Percentiles rank a stretch among this genome's conserved stretches.
Evolutionary conservation across 2,329 filamentous ascomycete genomes (phyloP).

Genomic region (Phoma sp.): DNA sequence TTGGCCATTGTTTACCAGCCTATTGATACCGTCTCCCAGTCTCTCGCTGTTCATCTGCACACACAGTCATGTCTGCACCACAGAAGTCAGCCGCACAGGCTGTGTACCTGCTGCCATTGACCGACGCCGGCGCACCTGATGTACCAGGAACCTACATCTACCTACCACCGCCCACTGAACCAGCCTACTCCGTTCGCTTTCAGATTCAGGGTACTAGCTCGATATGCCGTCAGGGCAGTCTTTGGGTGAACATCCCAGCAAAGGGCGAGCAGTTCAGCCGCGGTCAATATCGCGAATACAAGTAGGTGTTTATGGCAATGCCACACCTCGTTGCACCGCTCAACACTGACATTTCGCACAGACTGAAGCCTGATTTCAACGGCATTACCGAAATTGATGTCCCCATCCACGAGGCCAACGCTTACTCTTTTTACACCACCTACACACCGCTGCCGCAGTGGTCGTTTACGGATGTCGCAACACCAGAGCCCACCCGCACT

Average conservation of each 20-base stretch:
- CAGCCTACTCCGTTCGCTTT: slow-evolving; percentile 79
- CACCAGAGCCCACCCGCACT: slow-evolving; percentile 69
- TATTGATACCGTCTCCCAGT: slow-evolving; percentile 7
- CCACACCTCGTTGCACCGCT: neutral
- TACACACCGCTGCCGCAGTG: slow-evolving; percentile 86
- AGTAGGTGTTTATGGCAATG: slow-evolving; percentile 63
- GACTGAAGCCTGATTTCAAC: slow-evolving; percentile 91
- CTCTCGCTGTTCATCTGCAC: slow-evolving; percentile 11
- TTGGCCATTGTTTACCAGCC: slow-evolving; percentile 24
- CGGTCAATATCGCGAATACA: slow-evolving; percentile 83
- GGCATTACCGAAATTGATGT: slow-evolving; percentile 88
- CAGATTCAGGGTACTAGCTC: slow-evolving; percentile 93
- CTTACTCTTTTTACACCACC: slow-evolving; percentile 93
- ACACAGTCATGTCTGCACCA: slow-evolving; percentile 33
- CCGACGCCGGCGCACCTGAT: slow-evolving; percentile 90
- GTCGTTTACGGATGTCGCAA: slow-evolving; percentile 62
- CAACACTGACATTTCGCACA: slow-evolving; percentile 48
- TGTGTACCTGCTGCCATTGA: slow-evolving; percentile 88
- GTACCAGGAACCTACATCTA: slow-evolving; percentile 91
- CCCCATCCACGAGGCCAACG: slow-evolving; percentile 80
- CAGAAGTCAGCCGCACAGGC: slow-evolving; percentile 31
- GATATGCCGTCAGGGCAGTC: slow-evolving; percentile 89
- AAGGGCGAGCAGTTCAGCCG: slow-evolving; percentile 77
- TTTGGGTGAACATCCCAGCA: slow-evolving; percentile 95
- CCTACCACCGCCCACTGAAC: slow-evolving; percentile 77